These are phyloP conservation scores for Lichtheimia hyalospora DNA, from an alignment of 371 early-diverging fungal genomes.

Conservation along the genomic window DNA sequence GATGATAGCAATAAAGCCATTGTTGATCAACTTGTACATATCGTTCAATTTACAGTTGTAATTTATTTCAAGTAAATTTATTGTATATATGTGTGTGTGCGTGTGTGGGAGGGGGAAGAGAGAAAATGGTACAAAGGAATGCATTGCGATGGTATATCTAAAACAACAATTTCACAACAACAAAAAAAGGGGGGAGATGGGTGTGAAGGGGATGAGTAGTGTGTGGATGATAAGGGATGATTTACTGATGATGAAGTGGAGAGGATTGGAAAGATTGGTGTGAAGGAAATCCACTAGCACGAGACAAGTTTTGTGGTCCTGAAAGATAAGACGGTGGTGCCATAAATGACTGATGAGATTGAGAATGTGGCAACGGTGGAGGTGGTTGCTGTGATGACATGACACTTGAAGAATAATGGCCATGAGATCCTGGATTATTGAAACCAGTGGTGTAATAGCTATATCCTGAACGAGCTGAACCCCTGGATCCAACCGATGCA, in stretches of 20 bases:
- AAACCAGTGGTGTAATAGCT: conserved; percentile 33
- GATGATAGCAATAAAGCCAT: no score
- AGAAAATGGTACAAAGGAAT: neutral
- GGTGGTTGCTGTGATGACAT: conserved; percentile 5
- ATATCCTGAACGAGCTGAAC: conserved; percentile 28
- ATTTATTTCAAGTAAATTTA: neutral
- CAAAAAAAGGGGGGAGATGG: neutral
- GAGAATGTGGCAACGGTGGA: neutral
- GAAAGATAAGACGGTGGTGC: neutral
- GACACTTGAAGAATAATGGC: conserved; percentile 17
- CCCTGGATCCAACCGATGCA: conserved; percentile 24
- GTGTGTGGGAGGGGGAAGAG: neutral
- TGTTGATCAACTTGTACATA: no score
- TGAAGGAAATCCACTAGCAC: neutral
- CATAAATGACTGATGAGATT: conserved; percentile 5
- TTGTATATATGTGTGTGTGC: neutral
- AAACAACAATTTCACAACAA: neutral
- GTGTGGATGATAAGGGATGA: neutral
- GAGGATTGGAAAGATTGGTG: conserved; percentile 16
- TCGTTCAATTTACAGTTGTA: no score
- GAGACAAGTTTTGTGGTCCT: neutral
- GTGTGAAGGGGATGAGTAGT: no score
- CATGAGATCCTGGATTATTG: conserved; percentile 7
- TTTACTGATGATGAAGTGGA: conserved; percentile 10
- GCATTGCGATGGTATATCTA: no score